A percentile compares a stretch with the other conserved stretches of the same genome.
phyloP scores from a whole-genome alignment of 441 rosid genomes.

The Arabidopsis hybrid region DNA sequence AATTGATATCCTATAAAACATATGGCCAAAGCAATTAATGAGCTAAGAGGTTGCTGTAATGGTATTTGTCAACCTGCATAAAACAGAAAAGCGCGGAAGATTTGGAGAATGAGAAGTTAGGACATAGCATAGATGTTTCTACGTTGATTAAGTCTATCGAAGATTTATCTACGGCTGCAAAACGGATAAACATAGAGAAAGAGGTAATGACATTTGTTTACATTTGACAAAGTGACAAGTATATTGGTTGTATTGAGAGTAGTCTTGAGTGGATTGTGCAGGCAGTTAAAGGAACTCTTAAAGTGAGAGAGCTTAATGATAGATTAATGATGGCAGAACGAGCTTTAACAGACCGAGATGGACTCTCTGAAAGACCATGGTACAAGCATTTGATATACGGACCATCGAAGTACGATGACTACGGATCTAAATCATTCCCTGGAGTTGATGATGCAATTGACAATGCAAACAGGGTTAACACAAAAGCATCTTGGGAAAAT shows the following conservation, averaged over 20 bases:
- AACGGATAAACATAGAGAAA: conserved; percentile 55
- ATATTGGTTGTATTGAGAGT: background rate
- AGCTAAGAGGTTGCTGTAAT: background rate
- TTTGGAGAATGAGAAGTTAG: conserved; percentile 61
- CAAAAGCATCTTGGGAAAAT: conserved; percentile 57
- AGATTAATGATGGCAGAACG: conserved; percentile 86
- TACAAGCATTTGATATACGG: conserved; percentile 87
- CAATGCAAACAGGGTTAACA: conserved; percentile 58
- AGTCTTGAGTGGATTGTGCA: conserved; percentile 39
- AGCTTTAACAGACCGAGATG: conserved; percentile 80
- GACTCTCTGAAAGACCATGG: conserved; percentile 77
- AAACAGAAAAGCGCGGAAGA: conserved; percentile 61
- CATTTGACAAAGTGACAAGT: background rate
- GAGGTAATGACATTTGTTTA: conserved; percentile 49
- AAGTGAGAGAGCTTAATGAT: conserved; percentile 77
- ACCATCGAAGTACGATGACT: conserved; percentile 74
- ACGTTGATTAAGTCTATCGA: conserved; percentile 68
- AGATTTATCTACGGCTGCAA: conserved; percentile 64
- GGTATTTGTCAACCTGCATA: conserved; percentile 17
- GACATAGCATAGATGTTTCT: conserved; percentile 50
- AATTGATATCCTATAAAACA: background rate
- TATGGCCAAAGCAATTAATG: background rate
- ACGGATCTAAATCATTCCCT: conserved; percentile 75
- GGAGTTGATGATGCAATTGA: conserved; percentile 60
- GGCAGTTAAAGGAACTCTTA: conserved; percentile 54